Conservation (phyloP, 2,329 filamentous ascomycete species). For the Aureobasidium sp. region DNA sequence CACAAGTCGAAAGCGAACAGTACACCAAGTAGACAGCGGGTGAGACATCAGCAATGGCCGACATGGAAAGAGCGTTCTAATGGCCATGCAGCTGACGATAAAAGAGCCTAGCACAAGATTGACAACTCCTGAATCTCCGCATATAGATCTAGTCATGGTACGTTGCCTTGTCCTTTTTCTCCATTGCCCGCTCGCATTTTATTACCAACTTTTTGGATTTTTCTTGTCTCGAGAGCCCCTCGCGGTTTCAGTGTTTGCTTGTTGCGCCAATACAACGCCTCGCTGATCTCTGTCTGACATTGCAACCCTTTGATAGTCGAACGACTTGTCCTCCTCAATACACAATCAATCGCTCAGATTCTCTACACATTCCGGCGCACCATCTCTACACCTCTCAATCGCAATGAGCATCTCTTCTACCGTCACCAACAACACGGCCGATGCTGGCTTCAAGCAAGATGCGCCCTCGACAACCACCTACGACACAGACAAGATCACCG, state of each 20-base stretch:
- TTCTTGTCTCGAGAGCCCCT: neutral
- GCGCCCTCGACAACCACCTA: conserved; percentile 13
- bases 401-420: conserved; percentile 27
- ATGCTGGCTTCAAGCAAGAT: conserved; percentile 7
- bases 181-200: neutral
- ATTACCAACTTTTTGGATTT: neutral
- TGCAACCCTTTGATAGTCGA: neutral
- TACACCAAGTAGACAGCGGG: neutral
- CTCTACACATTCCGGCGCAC: conserved; percentile 43
- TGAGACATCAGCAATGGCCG: neutral
- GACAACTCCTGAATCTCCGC: conserved; percentile 13
- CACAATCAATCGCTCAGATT: conserved; percentile 36
- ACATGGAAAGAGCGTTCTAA: neutral
- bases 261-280: conserved; percentile 1
- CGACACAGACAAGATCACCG: conserved; percentile 23
- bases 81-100: conserved; percentile 4
- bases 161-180: neutral
- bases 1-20: neutral
- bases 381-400: conserved; percentile 44
- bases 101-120: conserved; percentile 4
- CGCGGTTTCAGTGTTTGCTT: conserved; percentile 2
- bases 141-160: conserved; percentile 7
- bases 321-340: neutral
- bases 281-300: conserved; percentile 8
- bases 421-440: conserved; percentile 23